Evolutionary conservation across 306 rosid species (phyloP), one percentile per base, ranked within the genome.

Genomic region (Lablab purpureus): DNA sequence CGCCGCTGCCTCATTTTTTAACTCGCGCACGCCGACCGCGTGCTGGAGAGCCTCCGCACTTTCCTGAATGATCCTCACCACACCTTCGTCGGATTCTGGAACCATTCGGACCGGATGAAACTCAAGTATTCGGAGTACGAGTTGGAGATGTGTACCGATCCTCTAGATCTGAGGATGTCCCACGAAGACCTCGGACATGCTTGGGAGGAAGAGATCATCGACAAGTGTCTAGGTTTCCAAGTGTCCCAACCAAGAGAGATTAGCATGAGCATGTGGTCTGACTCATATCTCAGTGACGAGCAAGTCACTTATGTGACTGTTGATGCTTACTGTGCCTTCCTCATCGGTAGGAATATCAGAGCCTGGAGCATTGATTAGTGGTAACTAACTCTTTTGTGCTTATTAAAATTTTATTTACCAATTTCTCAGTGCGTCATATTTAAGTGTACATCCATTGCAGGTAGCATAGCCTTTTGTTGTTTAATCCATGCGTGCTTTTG

Each of bases 41-140:
- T 81, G n/a, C 89, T 88, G 12, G 1, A 0, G 0, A 0, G 3
- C 12, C 89, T 88, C 28, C 56, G 82, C 6, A 27, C 15, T 15
- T 81, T 84, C 66, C 82, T 88, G 47, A 0, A 0, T 5, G 7
- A 73, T 63, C 71, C 22, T 6, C 0, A 5, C 8, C 11, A 74
- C 84, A 83, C 72, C 19, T 88, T 86, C 43, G 88, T 84, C 1
- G 89, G 89, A 1, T 85, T 84, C 60, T 78, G 85, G 74, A 78
- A 81, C 75, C 15, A 43, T 1, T 64, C 59, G 0, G 89, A 88
- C 55, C 30, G 70, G 10, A 0, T 0, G 34, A 85, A 74, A 67
- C 83, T 88, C 2, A 0, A 3, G 45, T 0, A 0, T 0, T 64
- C 80, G 51, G 0, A 12, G 4, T 73, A 64, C 10, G 0, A 1